These are phyloP conservation scores for Fusarium illudens DNA, from an alignment of 2,329 filamentous ascomycete genomes.

Conservation along the genomic window DNA sequence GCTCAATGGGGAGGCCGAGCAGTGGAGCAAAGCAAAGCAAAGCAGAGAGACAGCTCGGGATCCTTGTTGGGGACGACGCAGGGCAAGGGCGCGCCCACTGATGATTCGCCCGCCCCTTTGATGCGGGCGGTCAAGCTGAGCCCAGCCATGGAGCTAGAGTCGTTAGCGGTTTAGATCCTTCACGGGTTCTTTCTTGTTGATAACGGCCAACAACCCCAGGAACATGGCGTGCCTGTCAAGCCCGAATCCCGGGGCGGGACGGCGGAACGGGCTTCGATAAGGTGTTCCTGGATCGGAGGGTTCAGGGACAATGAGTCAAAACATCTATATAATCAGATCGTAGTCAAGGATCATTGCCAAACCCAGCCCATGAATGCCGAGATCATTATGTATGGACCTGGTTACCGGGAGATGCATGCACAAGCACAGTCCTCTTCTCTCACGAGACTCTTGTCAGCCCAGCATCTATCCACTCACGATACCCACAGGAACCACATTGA, in stretches of 20 bases:
- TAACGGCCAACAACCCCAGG: constrained; percentile 22
- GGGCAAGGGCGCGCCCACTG: constrained; percentile 6
- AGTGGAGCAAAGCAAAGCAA: neutral
- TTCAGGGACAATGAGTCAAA: neutral
- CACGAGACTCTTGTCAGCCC: neutral
- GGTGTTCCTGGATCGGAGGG: neutral
- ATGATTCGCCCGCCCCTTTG: constrained; percentile 21
- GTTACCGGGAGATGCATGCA: neutral
- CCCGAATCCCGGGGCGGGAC: constrained; percentile 14
- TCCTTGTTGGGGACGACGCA: constrained; percentile 22
- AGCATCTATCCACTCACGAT: neutral
- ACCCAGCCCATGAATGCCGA: neutral
- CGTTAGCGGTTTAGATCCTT: constrained; percentile 16
- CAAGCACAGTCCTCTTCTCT: neutral
- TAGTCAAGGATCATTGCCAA: neutral
- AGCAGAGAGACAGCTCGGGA: constrained; percentile 22
- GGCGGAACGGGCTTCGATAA: constrained; percentile 6
- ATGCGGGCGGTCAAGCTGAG: constrained; percentile 21
- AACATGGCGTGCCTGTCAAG: constrained; percentile 27
- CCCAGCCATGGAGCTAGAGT: constrained; percentile 8
- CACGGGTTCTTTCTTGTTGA: constrained; percentile 4
- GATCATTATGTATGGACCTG: neutral
- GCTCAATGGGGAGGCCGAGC: constrained; percentile 8
- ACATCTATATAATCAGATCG: neutral
- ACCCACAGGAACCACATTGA: neutral